Evolutionary conservation across 768 basidiomycete species (phyloP), one percentile per base, ranked within the genome.

Genomic region (Basidioascus undulatus): DNA sequence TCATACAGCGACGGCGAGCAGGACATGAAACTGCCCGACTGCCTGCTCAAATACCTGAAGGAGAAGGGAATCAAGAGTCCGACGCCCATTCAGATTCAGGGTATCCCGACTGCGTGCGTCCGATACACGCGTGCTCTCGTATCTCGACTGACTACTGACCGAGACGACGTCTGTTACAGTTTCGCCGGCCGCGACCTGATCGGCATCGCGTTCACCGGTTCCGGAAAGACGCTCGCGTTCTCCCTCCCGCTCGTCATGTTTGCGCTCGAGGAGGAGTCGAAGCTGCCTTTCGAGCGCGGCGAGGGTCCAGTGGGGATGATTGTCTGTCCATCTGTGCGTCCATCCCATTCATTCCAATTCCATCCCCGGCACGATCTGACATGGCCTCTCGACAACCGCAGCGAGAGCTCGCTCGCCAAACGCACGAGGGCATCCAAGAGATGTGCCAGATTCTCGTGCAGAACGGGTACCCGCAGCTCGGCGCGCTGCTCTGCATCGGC

Each of bases 11-110:
- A 1, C 20, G 16, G 15, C 30, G 36, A 37, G 27, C 44, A 87
- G 79, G 89, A 96, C 55, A 98, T 98, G 92, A 96, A 94, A 65
- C 74, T 98, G n/a, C 92, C 89, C 6, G 68, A 69, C 31, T 67
- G 75, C 3, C 71, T 96, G 33, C 61, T 96, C 8, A 70, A 79
- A 43, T 76, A 76, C 57, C 66, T 98, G 36, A 76, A 73, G 57
- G 66, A 70, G 25, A 84, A 86, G 43, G 75, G 79, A 35, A 98
- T 98, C 53, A 65, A 65, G 3, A 64, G 63, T 28, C 92, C 92
- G 0, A 86, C 92, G 3, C 92, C 92, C 2, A 98, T 98, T 51
- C 92, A 98, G 56, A 64, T 94, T 15, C 92, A 96, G 60, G 92
- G 92, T 19, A 76, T 98, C 43, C 87, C 92, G 3, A 78, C 80